phyloP scores from a whole-genome alignment of 163 green algal species.

The Chlorella variabilis region DNA sequence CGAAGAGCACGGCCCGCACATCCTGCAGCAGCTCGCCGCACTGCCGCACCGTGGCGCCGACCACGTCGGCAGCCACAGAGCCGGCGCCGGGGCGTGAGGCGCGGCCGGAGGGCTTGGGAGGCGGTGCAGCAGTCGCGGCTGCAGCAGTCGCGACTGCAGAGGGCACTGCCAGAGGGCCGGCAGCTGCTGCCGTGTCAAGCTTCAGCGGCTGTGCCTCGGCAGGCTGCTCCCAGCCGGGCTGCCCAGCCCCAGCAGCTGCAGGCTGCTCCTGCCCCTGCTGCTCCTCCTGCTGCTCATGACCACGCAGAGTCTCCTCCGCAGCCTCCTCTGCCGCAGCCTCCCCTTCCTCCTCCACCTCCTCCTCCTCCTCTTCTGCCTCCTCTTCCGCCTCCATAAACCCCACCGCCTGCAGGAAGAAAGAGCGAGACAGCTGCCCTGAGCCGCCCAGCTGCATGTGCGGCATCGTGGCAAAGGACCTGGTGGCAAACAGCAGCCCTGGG shows the following conservation, averaged over 20 bases:
- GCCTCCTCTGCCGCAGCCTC: neutral
- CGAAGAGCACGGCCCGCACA: neutral
- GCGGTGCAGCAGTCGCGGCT: neutral
- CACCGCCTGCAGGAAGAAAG: neutral
- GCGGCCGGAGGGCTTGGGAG: neutral
- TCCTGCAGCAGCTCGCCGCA: constrained; percentile 5
- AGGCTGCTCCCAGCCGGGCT: too few relatives aligned
- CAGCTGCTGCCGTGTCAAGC: too few relatives aligned
- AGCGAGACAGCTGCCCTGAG: neutral
- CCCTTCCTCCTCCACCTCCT: neutral
- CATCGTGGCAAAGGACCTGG: too few relatives aligned
- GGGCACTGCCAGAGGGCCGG: too few relatives aligned
- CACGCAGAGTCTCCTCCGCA: too few relatives aligned
- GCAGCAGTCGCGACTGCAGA: too few relatives aligned
- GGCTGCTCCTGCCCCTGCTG: neutral
- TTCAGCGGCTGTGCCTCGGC: too few relatives aligned
- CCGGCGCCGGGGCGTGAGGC: neutral
- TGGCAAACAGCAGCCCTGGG: too few relatives aligned
- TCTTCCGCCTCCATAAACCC: neutral
- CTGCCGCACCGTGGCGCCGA: neutral
- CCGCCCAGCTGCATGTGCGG: too few relatives aligned
- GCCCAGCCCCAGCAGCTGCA: neutral
- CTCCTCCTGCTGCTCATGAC: neutral
- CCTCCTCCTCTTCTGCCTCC: neutral
- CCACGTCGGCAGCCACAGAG: neutral